phyloP scores from a whole-genome alignment of 2,329 filamentous ascomycete genomes.

The Leptographium wingfieldii region DNA sequence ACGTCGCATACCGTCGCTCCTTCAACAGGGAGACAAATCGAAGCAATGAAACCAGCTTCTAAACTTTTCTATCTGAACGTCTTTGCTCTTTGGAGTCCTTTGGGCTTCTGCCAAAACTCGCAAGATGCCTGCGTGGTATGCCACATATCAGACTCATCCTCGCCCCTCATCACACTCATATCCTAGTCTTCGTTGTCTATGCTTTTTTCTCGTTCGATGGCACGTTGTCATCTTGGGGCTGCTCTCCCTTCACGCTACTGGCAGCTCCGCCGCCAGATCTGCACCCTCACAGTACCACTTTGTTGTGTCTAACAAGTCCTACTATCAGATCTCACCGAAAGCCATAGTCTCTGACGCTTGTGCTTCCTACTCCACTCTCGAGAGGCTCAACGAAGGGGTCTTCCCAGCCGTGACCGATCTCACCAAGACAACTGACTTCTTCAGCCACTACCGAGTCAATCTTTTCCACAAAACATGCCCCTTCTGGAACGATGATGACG shows the following conservation, averaged over 20 bases:
- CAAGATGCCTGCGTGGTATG: conserved; percentile 43
- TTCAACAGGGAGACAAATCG: not conserved
- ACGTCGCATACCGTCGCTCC: not conserved
- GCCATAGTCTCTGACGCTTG: conserved; percentile 90
- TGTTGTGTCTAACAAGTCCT: conserved; percentile 26
- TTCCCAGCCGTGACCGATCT: conserved; percentile 68
- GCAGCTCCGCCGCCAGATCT: conserved; percentile 8
- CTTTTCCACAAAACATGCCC: conserved; percentile 90
- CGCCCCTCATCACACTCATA: not conserved
- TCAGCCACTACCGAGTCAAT: conserved; percentile 92
- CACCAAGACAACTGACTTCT: conserved; percentile 86
- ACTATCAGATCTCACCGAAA: conserved; percentile 65
- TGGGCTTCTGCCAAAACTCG: conserved; percentile 31
- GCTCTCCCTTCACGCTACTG: not conserved
- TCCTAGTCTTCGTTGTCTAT: conserved; percentile 5
- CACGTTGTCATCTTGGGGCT: conserved; percentile 2
- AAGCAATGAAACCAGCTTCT: conserved; percentile 38
- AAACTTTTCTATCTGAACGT: conserved; percentile 43
- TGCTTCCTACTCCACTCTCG: conserved; percentile 83
- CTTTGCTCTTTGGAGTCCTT: conserved; percentile 40
- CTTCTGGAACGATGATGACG: conserved; percentile 88
- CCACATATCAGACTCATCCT: conserved; percentile 14
- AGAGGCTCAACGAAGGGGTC: conserved; percentile 65
- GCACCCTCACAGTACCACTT: conserved; percentile 12
- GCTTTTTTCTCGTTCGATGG: conserved; percentile 8